Conservation (phyloP, 345 rosid genomes). For the Citrus australasica region DNA sequence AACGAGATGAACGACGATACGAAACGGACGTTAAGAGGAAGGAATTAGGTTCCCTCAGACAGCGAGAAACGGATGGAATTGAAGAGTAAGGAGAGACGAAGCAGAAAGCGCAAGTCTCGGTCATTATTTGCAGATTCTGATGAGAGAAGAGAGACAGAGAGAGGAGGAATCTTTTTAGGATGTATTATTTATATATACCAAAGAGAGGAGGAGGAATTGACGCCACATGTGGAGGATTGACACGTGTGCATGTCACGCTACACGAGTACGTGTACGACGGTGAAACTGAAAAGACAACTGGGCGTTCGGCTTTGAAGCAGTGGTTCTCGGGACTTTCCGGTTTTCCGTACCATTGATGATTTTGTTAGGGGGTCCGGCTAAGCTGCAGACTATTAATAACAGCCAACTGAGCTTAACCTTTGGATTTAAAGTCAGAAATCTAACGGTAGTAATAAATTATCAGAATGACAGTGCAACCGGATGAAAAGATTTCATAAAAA, state of each 20-base stretch:
- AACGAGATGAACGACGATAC: slow-evolving; percentile 32
- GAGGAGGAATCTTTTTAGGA: neutral
- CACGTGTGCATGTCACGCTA: neutral
- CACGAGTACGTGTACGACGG: neutral
- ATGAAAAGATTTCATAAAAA: too few species aligned
- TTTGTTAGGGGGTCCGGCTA: neutral
- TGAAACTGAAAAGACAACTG: neutral
- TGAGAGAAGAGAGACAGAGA: neutral
- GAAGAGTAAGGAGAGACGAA: slow-evolving; percentile 29
- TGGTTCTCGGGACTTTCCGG: neutral
- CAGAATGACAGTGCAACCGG: too few species aligned
- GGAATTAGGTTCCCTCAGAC: slow-evolving; percentile 18
- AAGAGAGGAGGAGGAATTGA: neutral
- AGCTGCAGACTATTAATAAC: too few species aligned
- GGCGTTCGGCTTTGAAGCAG: neutral
- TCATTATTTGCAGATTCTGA: slow-evolving; percentile 28
- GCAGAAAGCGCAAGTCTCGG: slow-evolving; percentile 39
- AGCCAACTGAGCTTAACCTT: too few species aligned
- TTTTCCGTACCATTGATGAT: neutral
- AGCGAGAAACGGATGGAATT: slow-evolving; percentile 30
- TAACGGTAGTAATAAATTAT: too few species aligned
- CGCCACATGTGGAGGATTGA: slow-evolving; percentile 20
- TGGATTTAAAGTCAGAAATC: too few species aligned
- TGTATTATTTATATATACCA: too few species aligned
- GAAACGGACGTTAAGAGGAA: slow-evolving; percentile 18